phyloP scores from a whole-genome alignment of 148 eudicot species.

The Nepenthes gracilis region DNA sequence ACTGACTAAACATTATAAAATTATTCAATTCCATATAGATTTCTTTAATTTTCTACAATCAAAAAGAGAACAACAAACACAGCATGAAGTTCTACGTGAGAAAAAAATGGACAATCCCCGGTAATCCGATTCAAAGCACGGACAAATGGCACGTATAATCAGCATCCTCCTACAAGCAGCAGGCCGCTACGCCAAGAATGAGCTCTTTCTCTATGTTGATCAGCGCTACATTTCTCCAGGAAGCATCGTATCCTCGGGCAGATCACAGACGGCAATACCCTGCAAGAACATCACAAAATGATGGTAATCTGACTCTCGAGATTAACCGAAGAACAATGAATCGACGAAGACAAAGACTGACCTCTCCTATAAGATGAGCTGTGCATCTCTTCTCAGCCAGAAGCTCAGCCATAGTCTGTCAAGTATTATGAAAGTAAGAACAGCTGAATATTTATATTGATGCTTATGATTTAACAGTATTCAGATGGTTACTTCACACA shows the following conservation, averaged over 20 bases:
- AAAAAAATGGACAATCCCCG: too few relatives aligned
- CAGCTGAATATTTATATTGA: background rate
- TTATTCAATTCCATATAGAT: too few relatives aligned
- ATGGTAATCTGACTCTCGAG: background rate
- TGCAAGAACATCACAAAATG: conserved; percentile 5
- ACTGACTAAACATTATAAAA: too few relatives aligned
- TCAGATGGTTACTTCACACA: too few relatives aligned
- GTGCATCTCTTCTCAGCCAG: conserved; percentile 91
- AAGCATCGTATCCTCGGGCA: conserved; percentile 88
- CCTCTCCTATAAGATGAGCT: conserved; percentile 91
- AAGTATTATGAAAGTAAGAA: background rate
- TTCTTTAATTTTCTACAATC: too few relatives aligned
- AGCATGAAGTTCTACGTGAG: too few relatives aligned
- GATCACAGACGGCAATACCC: conserved; percentile 82
- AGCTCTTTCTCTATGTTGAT: too few relatives aligned
- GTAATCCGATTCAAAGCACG: too few relatives aligned
- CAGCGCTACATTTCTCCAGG: conserved; percentile 62
- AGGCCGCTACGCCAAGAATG: too few relatives aligned
- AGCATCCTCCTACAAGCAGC: too few relatives aligned
- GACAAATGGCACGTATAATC: too few relatives aligned
- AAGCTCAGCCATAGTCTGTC: conserved; percentile 84
- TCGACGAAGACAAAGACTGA: conserved; percentile 5
- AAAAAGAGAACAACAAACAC: too few relatives aligned
- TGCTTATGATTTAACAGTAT: background rate
- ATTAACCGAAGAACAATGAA: background rate